Base-by-base conservation (phyloP, 768 basidiomycete species). In the Lactarius indigo region DNA sequence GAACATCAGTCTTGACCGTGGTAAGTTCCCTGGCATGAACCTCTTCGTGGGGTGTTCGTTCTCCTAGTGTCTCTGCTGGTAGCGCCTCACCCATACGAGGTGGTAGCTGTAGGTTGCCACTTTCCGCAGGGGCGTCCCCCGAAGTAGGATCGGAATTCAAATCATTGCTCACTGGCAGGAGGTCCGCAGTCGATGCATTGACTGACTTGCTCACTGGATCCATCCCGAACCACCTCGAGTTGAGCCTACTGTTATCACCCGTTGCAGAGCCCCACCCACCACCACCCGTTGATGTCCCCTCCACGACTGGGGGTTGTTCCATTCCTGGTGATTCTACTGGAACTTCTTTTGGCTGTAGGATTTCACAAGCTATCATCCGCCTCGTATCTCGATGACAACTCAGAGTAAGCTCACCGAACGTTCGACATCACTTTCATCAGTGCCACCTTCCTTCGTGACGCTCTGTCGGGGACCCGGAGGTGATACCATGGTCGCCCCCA, bases 201-300 rank as follows among this genome's bases (percentile, higher is more conserved):
- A 8, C 28, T n/a, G 61, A 59, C 30, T 30, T 63, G 50, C n/a
- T 50, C 13, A 39, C 57, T 1, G 41, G 18, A n/a, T 30, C 2
- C 30, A 41, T 5, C 56, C 56, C 56, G 56, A 20, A 20, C 59
- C 64, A 60, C 23, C 23, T 42, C 7, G 63, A 13, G 41, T 31
- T 41, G 20, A 63, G 28, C 55, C 57, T 17, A n/a, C 54, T 44
- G 41, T 60, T 39, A 61, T 68, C 57, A 35, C 67, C 67, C n/a
- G 67, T 61, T 9, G 67, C 59, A 4, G 64, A 58, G 12, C 65
- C 65, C 65, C 65, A 66, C n/a, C 65, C 65, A 31, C 9, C 26
- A 5, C 65, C 54, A 1, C 60, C 56, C 8, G 56, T 26, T 26
- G n/a, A n/a, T n/a, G n/a, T n/a, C n/a, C n/a, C n/a, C n/a, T n/a